These are phyloP conservation scores for Geotrichum carabidarum DNA, from an alignment of 1,139 yeast species.

Conservation along the genomic window DNA sequence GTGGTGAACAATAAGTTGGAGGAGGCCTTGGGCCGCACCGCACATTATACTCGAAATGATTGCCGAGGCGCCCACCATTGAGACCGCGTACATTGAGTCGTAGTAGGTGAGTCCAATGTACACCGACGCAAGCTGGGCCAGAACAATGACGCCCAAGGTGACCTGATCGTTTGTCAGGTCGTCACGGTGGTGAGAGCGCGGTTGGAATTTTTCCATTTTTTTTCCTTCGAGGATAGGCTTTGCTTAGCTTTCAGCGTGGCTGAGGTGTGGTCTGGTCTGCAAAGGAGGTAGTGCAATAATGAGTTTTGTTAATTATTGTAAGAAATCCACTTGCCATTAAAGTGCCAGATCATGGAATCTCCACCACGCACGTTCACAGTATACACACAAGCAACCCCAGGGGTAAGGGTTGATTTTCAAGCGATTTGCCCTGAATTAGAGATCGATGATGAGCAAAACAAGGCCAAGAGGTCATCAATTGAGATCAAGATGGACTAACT, in stretches of 20 bases:
- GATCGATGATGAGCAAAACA: too few relatives aligned
- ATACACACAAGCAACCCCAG: too few relatives aligned
- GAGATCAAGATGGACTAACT: too few relatives aligned
- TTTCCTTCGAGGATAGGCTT: background rate
- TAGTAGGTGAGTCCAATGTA: conserved; percentile 19
- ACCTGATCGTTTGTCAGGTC: conserved; percentile 1
- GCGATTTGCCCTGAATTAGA: too few relatives aligned
- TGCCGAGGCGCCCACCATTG: conserved; percentile 36
- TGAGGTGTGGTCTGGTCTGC: too few relatives aligned
- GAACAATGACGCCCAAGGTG: conserved; percentile 3
- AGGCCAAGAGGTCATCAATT: too few relatives aligned
- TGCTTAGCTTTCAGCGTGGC: background rate
- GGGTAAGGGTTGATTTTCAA: too few relatives aligned
- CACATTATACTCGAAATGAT: conserved; percentile 33
- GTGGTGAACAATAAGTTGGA: conserved; percentile 29
- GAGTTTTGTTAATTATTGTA: too few relatives aligned
- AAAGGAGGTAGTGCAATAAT: too few relatives aligned
- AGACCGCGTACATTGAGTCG: conserved; percentile 26
- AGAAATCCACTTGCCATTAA: too few relatives aligned
- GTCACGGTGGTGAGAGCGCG: background rate
- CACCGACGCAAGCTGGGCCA: conserved; percentile 12
- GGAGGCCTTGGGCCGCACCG: conserved; percentile 36
- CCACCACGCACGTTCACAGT: too few relatives aligned
- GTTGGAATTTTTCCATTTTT: background rate
- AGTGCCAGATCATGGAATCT: too few relatives aligned